Evolutionary conservation across 2,329 filamentous ascomycete species (phyloP).

Genomic region (Ophiocordyceps camponoti-saundersi): DNA sequence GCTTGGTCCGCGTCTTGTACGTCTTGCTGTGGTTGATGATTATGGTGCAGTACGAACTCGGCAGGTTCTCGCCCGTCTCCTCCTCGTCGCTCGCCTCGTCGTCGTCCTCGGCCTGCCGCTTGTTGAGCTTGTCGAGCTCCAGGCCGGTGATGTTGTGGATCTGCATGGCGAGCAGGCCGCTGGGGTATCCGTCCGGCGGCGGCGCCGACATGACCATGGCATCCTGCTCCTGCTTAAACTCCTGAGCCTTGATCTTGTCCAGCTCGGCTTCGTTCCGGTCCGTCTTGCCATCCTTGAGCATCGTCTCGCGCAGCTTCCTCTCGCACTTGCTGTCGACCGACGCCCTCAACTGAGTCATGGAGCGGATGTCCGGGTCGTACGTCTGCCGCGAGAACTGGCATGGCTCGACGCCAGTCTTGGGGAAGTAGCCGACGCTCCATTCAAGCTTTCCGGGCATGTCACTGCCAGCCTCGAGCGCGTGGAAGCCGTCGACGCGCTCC

Average conservation of each 20-base stretch:
- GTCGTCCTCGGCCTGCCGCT: conserved; percentile 28
- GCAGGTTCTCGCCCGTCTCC: conserved; percentile 62
- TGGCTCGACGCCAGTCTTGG: conserved; percentile 45
- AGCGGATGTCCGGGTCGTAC: conserved; percentile 37
- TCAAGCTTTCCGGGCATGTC: conserved; percentile 50
- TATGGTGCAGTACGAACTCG: conserved; percentile 80
- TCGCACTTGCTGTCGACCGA: conserved; percentile 37
- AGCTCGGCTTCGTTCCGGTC: conserved; percentile 43
- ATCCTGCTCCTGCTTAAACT: conserved; percentile 43
- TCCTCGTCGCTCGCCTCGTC: conserved; percentile 45
- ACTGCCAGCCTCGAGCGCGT: conserved; percentile 45
- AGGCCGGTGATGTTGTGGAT: conserved; percentile 59
- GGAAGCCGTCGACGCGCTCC: conserved; percentile 47
- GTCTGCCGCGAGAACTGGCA: conserved; percentile 45
- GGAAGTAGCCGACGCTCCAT: conserved; percentile 58
- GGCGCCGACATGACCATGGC: conserved; percentile 52
- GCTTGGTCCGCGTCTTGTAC: conserved; percentile 58
- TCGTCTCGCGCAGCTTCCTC: conserved; percentile 47
- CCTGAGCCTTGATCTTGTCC: conserved; percentile 50
- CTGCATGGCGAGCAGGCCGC: conserved; percentile 52
- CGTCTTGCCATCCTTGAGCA: conserved; percentile 22
- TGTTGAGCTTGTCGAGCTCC: conserved; percentile 42
- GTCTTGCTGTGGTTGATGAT: conserved; percentile 55
- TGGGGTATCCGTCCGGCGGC: conserved; percentile 42
- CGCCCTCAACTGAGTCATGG: conserved; percentile 38